Evolutionary conservation across 2,329 filamentous ascomycete genomes (phyloP).

Genomic region (Geosmithia flava): DNA sequence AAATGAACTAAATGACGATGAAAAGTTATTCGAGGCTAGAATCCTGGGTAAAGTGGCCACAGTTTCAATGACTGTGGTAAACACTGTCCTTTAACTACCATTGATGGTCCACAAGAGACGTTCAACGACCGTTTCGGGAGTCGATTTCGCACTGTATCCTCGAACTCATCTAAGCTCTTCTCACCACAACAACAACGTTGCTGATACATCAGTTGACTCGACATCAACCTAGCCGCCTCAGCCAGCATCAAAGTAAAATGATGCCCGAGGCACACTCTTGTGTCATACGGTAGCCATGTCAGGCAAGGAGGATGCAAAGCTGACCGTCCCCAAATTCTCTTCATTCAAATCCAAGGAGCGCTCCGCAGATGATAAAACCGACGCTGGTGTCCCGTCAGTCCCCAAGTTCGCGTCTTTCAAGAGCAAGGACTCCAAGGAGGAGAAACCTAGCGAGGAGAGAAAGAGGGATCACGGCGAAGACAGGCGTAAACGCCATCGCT

Average conservation of each 20-base stretch:
- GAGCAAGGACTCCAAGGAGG: slow-evolving; percentile 12
- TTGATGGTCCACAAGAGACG: not conserved
- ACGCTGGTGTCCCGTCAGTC: slow-evolving; percentile 13
- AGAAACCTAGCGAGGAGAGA: not conserved
- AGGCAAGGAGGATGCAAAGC: not conserved
- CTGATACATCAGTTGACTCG: not conserved
- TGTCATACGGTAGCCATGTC: slow-evolving; percentile 2
- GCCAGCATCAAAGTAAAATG: not conserved
- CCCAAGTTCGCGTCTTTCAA: slow-evolving; percentile 70
- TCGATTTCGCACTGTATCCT: not conserved
- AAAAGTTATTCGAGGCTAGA: too few species aligned
- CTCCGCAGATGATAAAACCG: not conserved
- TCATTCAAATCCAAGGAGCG: slow-evolving; percentile 47
- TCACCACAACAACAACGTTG: not conserved
- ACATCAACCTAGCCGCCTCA: not conserved
- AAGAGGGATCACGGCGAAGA: slow-evolving; percentile 8
- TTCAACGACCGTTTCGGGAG: not conserved
- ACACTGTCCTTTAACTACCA: not conserved
- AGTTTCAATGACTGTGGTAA: not conserved
- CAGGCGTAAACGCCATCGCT: slow-evolving; percentile 2
- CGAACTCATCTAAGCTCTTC: not conserved
- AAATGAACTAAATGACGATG: too few species aligned
- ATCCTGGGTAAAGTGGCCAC: not conserved
- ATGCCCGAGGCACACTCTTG: not conserved
- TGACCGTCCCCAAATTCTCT: slow-evolving; percentile 53